Evolutionary conservation across 192 early-diverging fungal genomes (phyloP).

Genomic region (Coemansia sp.): DNA sequence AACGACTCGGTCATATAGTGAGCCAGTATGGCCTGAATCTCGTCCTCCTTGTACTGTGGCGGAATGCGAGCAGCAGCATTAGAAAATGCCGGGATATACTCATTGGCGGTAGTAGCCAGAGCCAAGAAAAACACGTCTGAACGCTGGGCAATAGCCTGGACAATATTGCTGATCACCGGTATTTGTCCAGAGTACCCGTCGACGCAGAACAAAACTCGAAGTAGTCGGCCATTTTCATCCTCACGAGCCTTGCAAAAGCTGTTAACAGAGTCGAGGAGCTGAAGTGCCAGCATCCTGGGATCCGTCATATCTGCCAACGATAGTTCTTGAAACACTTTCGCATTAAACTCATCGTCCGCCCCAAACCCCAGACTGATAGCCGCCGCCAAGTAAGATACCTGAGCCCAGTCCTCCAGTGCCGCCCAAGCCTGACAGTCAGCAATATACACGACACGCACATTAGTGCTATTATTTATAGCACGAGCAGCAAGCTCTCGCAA

Average conservation of each 20-base stretch:
- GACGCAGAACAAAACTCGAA: slow-evolving; percentile 4
- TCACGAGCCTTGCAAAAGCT: not conserved
- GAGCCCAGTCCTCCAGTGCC: not conserved
- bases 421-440: slow-evolving; percentile 1
- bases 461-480: not conserved
- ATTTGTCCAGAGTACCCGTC: not conserved
- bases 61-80: not conserved
- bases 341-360: not conserved
- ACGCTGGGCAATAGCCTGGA: not conserved
- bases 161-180: not conserved
- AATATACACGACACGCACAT: slow-evolving; percentile 15
- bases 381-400: not conserved
- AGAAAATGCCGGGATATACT: not conserved
- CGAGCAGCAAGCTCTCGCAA: slow-evolving; percentile 17
- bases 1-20: not conserved
- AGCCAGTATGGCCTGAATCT: not conserved
- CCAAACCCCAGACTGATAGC: not conserved
- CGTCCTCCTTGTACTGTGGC: not conserved
- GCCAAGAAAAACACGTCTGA: slow-evolving; percentile 6
- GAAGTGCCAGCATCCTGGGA: not conserved
- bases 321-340: not conserved
- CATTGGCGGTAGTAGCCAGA: not conserved
- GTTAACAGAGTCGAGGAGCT: not conserved
- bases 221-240: not conserved
- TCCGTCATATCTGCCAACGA: not conserved